Conservation (phyloP, 2,329 filamentous ascomycete genomes). For the Aspergillus sp. region DNA sequence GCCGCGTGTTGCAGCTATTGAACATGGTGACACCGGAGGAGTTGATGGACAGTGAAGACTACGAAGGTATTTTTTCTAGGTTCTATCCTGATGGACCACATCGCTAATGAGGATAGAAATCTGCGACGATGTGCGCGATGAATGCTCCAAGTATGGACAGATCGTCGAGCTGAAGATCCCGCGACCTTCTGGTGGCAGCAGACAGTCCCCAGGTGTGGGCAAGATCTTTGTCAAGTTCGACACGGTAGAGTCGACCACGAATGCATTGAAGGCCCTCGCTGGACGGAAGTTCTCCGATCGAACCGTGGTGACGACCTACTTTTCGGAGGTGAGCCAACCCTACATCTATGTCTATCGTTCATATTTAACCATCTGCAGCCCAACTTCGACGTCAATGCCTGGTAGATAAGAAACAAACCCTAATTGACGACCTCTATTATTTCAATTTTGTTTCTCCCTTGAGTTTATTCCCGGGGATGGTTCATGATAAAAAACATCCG, state of each 20-base stretch:
- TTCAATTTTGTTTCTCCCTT: not conserved
- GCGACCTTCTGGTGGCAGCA: conserved; percentile 76
- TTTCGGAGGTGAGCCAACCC: conserved; percentile 70
- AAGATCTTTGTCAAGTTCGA: conserved; percentile 99
- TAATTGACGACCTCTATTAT: not conserved
- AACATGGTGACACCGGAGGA: conserved; percentile 99
- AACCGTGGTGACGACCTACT: conserved; percentile 95
- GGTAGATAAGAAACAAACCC: conserved; percentile 53
- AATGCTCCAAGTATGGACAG: conserved; percentile 86
- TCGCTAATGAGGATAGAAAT: conserved; percentile 67
- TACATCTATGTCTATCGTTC: not conserved
- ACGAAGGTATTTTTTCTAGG: conserved; percentile 71
- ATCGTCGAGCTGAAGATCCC: conserved; percentile 91
- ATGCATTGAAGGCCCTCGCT: conserved; percentile 83
- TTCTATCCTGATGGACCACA: not conserved
- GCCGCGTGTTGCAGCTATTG: conserved; percentile 83
- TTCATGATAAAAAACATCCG: not conserved
- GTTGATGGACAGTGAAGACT: conserved; percentile 89
- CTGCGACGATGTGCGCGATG: conserved; percentile 86
- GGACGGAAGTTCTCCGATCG: conserved; percentile 94
- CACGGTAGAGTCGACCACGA: conserved; percentile 71
- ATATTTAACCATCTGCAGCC: conserved; percentile 57
- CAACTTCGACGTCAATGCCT: conserved; percentile 89
- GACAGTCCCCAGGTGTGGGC: conserved; percentile 84
- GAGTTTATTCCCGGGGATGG: not conserved